phyloP scores from a whole-genome alignment of 768 basidiomycete genomes.

The Trametes punicea region DNA sequence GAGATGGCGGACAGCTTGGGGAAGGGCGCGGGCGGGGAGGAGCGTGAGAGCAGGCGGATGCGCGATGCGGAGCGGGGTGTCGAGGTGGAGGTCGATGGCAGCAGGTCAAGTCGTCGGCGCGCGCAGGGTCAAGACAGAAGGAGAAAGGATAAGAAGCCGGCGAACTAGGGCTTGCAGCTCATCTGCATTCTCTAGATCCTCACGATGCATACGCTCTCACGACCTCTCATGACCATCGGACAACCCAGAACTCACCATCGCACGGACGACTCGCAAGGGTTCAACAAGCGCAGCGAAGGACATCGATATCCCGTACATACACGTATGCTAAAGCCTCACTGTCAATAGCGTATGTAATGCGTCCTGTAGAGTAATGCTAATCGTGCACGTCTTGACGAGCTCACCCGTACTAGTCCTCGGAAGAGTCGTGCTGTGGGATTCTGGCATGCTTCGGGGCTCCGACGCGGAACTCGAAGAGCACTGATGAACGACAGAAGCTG shows the following conservation, averaged over 20 bases:
- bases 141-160: constrained; percentile 5
- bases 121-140: background rate
- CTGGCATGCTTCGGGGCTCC: constrained; percentile 1
- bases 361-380: constrained; percentile 12
- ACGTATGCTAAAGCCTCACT: background rate
- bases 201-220: background rate
- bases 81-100: background rate
- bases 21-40: constrained; percentile 14
- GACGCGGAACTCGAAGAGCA: background rate
- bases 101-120: background rate
- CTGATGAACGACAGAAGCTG: background rate
- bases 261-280: no score
- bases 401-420: no score
- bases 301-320: constrained; percentile 1
- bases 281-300: background rate
- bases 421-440: no score
- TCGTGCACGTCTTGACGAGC: background rate
- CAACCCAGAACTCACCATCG: background rate
- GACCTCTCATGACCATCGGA: background rate
- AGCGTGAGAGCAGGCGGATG: constrained; percentile 1
- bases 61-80: background rate
- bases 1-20: constrained; percentile 30
- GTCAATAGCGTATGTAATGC: constrained; percentile 9
- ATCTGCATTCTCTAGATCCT: background rate
- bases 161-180: background rate